phyloP scores from a whole-genome alignment of 352 stramenopile species.

The Aphanomyces astaci region DNA sequence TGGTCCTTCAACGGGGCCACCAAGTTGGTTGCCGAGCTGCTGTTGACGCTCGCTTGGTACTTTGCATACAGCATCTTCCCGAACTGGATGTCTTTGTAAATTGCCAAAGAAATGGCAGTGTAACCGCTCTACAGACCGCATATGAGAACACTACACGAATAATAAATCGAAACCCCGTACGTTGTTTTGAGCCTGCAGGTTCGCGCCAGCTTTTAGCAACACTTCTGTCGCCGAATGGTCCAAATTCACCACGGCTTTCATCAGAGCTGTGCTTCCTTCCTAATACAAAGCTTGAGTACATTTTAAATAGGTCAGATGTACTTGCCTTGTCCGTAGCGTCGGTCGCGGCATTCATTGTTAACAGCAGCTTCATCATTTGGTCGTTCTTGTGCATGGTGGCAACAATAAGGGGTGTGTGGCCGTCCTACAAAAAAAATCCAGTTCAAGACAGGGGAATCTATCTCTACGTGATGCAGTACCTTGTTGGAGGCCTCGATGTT shows the following conservation, averaged over 20 bases:
- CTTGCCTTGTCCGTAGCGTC: conserved; percentile 9
- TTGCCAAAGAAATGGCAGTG: background rate
- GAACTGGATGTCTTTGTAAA: conserved; percentile 13
- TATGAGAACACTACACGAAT: too few relatives aligned
- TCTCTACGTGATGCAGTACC: background rate
- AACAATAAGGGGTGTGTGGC: conserved; percentile 2
- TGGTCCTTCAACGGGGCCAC: background rate
- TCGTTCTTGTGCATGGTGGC: background rate
- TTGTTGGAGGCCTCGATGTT: background rate
- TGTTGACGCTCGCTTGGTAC: background rate
- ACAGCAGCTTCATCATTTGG: conserved; percentile 10
- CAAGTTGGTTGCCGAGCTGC: background rate
- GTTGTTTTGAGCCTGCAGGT: background rate
- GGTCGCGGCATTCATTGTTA: background rate
- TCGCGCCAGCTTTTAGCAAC: background rate
- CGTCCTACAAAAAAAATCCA: background rate
- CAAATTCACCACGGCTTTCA: conserved; percentile 4
- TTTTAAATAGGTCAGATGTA: background rate
- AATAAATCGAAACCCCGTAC: background rate
- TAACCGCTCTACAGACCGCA: background rate
- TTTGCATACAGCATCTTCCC: background rate
- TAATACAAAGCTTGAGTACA: background rate
- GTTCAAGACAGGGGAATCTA: background rate
- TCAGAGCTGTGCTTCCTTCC: conserved; percentile 6
- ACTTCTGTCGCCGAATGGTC: background rate